phyloP scores from a whole-genome alignment of 108 stramenopile species.

The Mediolabrus comicus region DNA sequence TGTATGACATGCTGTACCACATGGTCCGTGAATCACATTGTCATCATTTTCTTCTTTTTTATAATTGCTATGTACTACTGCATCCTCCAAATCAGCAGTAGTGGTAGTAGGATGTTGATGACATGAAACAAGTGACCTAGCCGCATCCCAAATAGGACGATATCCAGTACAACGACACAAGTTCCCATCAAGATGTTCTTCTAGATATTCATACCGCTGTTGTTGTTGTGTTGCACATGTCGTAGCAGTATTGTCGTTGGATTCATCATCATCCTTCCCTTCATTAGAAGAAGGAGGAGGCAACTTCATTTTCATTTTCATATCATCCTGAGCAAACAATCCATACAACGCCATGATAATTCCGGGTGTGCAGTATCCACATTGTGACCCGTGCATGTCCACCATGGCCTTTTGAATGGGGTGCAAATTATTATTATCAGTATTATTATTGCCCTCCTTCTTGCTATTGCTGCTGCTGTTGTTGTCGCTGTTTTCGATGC shows the following conservation, averaged over 20 bases:
- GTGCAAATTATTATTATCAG: constrained; percentile 77
- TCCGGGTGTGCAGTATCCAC: constrained; percentile 97
- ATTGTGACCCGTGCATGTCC: constrained; percentile 93
- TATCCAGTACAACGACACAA: constrained; percentile 96
- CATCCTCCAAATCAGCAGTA: constrained; percentile 21
- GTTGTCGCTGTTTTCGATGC: neutral
- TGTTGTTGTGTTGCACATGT: constrained; percentile 6
- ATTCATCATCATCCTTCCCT: neutral
- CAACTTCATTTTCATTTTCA: neutral
- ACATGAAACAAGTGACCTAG: constrained; percentile 45
- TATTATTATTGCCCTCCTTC: neutral
- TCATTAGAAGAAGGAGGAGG: neutral
- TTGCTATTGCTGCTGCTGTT: neutral
- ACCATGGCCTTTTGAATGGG: constrained; percentile 93
- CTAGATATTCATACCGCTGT: constrained; percentile 86
- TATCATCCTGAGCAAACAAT: constrained; percentile 51
- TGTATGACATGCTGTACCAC: constrained; percentile 71
- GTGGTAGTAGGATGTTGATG: constrained; percentile 53
- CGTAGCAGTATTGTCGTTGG: constrained; percentile 40
- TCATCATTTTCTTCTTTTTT: too few relatives aligned
- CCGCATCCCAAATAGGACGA: constrained; percentile 96
- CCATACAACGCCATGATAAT: constrained; percentile 92
- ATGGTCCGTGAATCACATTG: constrained; percentile 59
- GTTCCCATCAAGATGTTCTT: constrained; percentile 95
- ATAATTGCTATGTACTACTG: too few relatives aligned